Evolutionary conservation across 352 stramenopile genomes (phyloP), one percentile per base, ranked within the genome.

Genomic region (Phytophthora megakarya): DNA sequence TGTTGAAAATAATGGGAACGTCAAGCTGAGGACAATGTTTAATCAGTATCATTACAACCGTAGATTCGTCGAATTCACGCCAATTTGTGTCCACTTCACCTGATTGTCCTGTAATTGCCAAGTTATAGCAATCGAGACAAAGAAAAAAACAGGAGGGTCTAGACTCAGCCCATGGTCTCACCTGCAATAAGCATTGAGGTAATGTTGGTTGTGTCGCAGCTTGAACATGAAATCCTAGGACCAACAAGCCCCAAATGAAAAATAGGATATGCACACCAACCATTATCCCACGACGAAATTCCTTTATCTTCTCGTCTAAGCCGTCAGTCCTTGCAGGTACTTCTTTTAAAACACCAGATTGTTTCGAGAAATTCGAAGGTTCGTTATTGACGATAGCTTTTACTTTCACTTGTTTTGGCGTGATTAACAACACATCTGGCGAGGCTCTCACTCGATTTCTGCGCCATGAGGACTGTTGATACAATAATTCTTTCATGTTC

Each of bases 121-220:
- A 13, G 0, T 5, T 9, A 16, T 72, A 22, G 21, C 73, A 81
- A 54, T 75, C 72, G 5, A 81, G 38, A 18, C 58, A 52, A 1
- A 76, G 33, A 0, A 78, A 43, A 51, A 72, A 71, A 44, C 73
- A 81, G 1, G 55, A 72, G 1, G 59, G 57, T n/a, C 50, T 42
- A 1, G 38, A 39, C 11, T 69, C 62, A 5, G 70, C 54, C 73
- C 73, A 81, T 5, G 73, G 62, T 1, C 57, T 40, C 16, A 75
- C 64, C n/a, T 71, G 60, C 2, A 73, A 37, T 22, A 10, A 21
- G 21, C 65, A 73, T 13, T 73, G 50, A 5, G 21, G 23, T 11
- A 70, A n/a, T 15, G 42, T n/a, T 9, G 54, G 40, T 6, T 63
- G 26, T 1, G 47, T 11, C 0, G 51, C 65, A 5, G 50, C 49